Percentiles rank a stretch among this genome's conserved stretches.
phyloP scores from a whole-genome alignment of 768 basidiomycete genomes.

The Boletus barrowsii region DNA sequence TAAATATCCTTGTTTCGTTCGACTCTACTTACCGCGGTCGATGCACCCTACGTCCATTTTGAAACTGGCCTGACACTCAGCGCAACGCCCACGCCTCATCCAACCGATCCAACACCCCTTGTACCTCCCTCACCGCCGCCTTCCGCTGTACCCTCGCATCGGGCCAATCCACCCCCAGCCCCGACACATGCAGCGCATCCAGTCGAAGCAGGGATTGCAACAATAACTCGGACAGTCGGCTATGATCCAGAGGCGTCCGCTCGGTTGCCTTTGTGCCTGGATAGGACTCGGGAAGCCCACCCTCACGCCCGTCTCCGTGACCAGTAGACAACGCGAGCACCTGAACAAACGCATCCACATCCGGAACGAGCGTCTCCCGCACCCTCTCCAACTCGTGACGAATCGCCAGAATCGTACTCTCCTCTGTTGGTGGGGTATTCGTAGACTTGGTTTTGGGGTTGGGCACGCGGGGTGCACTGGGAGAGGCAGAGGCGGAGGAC shows the following conservation, averaged over 20 bases:
- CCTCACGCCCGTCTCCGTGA: too few relatives aligned
- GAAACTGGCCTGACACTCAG: neutral
- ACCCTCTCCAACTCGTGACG: slow-evolving; percentile 45
- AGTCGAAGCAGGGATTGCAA: slow-evolving; percentile 85
- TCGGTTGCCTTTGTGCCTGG: neutral
- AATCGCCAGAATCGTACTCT: slow-evolving; percentile 34
- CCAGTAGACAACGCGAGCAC: slow-evolving; percentile 17
- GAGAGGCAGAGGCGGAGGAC: neutral
- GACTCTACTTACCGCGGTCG: too few relatives aligned
- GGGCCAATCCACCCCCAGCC: slow-evolving; percentile 73
- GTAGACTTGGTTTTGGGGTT: too few relatives aligned
- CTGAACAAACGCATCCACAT: slow-evolving; percentile 54
- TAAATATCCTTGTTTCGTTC: too few relatives aligned
- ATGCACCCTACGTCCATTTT: slow-evolving; percentile 20
- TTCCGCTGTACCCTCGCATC: slow-evolving; percentile 80
- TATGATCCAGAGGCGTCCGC: slow-evolving; percentile 39
- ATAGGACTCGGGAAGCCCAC: too few relatives aligned
- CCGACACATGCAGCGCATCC: slow-evolving; percentile 69
- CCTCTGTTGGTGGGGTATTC: slow-evolving; percentile 35
- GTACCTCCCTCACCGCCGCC: slow-evolving; percentile 82
- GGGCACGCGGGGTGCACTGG: neutral
- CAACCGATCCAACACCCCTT: slow-evolving; percentile 74
- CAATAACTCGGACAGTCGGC: slow-evolving; percentile 73
- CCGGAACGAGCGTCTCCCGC: slow-evolving; percentile 50
- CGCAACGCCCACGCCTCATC: slow-evolving; percentile 62